Conservation (phyloP, 306 rosid genomes). For the Malus fusca region DNA sequence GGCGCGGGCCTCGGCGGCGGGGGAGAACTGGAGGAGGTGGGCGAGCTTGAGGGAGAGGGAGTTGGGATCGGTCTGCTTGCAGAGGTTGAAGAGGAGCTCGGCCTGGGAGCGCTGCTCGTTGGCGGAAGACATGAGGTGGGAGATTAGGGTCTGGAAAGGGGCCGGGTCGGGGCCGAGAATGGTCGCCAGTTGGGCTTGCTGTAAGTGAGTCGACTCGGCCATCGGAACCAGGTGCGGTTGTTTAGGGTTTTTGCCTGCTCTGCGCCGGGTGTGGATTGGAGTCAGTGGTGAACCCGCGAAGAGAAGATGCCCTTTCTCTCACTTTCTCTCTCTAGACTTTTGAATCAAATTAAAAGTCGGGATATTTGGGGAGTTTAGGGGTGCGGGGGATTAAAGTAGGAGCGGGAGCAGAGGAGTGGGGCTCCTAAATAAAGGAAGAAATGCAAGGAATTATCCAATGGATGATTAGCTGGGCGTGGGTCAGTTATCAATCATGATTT, state of each 20-base stretch:
- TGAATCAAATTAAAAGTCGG: background rate
- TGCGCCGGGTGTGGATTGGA: background rate
- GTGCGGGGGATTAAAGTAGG: background rate
- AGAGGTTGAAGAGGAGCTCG: constrained; percentile 54
- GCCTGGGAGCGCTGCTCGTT: constrained; percentile 58
- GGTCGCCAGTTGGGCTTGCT: constrained; percentile 30
- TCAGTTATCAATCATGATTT: background rate
- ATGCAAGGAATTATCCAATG: background rate
- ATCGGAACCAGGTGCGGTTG: constrained; percentile 8
- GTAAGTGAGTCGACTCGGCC: constrained; percentile 32
- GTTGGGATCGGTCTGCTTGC: constrained; percentile 49
- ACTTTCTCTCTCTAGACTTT: background rate
- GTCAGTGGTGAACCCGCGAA: background rate
- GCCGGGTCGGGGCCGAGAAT: constrained; percentile 38
- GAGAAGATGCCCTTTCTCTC: background rate
- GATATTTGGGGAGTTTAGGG: background rate
- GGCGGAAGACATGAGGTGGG: constrained; percentile 40
- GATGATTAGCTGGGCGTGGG: background rate
- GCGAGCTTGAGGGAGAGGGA: constrained; percentile 36
- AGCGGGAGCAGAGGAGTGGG: background rate
- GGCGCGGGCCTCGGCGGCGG: constrained; percentile 41
- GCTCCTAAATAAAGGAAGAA: background rate
- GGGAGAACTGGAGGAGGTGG: constrained; percentile 38
- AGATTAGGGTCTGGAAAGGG: constrained; percentile 55
- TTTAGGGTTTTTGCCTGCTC: background rate